A percentile compares a stretch with the other conserved stretches of the same genome.
Evolutionary conservation across 1,139 yeast species (phyloP).

Genomic region (Suhomyces yuchorum): DNA sequence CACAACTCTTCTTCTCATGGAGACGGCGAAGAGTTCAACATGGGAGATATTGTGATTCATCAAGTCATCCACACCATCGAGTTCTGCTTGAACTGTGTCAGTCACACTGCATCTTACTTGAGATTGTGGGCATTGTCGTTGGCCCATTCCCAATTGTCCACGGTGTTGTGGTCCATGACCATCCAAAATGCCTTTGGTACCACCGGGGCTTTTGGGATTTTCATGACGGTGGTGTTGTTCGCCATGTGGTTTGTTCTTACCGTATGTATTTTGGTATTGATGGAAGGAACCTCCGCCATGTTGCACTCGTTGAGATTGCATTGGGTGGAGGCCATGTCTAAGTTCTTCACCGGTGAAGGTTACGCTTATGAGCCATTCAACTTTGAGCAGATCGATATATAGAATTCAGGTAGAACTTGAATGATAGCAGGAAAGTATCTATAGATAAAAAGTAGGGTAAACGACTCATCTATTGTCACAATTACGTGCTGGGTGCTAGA

Average conservation of each 20-base stretch:
- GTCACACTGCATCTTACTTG: conserved; percentile 96
- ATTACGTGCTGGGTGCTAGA: too few species aligned
- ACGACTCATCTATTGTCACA: too few species aligned
- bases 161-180: conserved; percentile 97
- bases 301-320: conserved; percentile 93
- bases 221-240: conserved; percentile 75
- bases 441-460: too few species aligned
- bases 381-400: conserved; percentile 13
- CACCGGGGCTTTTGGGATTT: conserved; percentile 68
- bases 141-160: conserved; percentile 94
- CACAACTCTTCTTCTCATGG: conserved; percentile 24
- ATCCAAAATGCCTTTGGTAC: conserved; percentile 76
- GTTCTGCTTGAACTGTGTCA: conserved; percentile 94
- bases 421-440: neutral
- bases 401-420: conserved; percentile 3
- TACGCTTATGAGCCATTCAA: conserved; percentile 78
- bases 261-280: conserved; percentile 84
- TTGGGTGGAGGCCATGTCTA: conserved; percentile 99
- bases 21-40: conserved; percentile 57
- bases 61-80: conserved; percentile 98
- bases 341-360: conserved; percentile 96
- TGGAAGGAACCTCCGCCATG: conserved; percentile 99
- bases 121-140: conserved; percentile 96
- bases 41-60: conserved; percentile 94
- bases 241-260: conserved; percentile 95